Conservation (phyloP, 2,329 filamentous ascomycete species). For the Cercospora berteroae region DNA sequence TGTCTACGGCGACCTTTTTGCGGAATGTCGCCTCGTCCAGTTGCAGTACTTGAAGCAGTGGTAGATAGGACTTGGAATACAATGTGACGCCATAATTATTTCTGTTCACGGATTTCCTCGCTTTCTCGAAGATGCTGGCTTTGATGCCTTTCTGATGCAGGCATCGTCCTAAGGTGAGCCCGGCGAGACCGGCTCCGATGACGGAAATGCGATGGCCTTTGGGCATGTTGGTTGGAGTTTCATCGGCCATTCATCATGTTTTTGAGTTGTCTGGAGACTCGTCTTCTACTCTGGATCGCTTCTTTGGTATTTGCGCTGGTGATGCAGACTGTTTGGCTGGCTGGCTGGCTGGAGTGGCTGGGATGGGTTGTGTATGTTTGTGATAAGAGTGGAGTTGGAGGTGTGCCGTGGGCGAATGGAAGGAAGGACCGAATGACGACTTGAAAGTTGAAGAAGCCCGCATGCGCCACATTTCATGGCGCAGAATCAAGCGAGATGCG, state of each 20-base stretch:
- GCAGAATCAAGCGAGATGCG: not conserved
- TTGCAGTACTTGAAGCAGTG: constrained; percentile 36
- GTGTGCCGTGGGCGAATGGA: not conserved
- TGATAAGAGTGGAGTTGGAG: not conserved
- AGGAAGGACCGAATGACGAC: constrained; percentile 3
- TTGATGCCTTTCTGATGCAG: constrained; percentile 37
- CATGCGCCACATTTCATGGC: constrained; percentile 3
- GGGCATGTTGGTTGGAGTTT: not conserved
- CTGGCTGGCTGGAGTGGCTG: not conserved
- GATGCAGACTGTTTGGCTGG: not conserved
- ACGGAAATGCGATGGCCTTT: constrained; percentile 37
- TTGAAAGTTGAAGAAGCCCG: not conserved
- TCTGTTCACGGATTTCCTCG: constrained; percentile 27
- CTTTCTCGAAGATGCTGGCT: constrained; percentile 39
- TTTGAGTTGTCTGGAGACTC: not conserved
- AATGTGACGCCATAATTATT: constrained; percentile 45
- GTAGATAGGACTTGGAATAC: constrained; percentile 35
- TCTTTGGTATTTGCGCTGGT: not conserved
- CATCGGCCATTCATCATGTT: not conserved
- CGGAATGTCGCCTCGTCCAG: constrained; percentile 38
- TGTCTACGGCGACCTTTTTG: constrained; percentile 37
- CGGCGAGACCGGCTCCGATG: constrained; percentile 48
- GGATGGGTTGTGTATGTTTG: not conserved
- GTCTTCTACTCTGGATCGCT: not conserved
- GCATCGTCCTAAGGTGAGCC: constrained; percentile 42